Evolutionary conservation across 441 rosid genomes (phyloP).

Genomic region (Melastoma candidum): DNA sequence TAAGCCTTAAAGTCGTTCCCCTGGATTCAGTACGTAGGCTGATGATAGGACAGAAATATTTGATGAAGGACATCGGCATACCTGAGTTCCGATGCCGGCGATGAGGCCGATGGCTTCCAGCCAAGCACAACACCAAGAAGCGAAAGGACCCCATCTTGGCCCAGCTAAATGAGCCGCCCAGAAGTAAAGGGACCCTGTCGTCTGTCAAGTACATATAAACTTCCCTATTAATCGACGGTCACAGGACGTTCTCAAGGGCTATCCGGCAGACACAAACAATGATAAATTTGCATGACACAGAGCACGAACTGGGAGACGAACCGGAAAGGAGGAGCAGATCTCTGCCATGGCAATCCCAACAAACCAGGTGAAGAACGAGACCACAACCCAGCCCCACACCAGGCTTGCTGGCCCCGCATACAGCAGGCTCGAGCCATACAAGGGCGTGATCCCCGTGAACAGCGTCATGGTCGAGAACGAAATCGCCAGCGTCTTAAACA

Average conservation of each 20-base stretch:
- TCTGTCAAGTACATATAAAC: constrained; percentile 21
- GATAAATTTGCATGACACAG: too few species aligned
- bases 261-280: too few species aligned
- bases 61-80: constrained; percentile 2
- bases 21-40: neutral
- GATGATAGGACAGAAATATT: too few species aligned
- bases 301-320: constrained; percentile 10
- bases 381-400: constrained; percentile 66
- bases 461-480: constrained; percentile 57
- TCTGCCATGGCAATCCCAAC: constrained; percentile 60
- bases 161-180: constrained; percentile 72
- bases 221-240: too few species aligned
- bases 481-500: constrained; percentile 53
- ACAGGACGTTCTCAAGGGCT: too few species aligned
- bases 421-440: constrained; percentile 46
- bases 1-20: constrained; percentile 28
- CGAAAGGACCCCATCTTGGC: constrained; percentile 58
- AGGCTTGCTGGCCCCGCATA: constrained; percentile 49
- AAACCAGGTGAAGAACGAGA: constrained; percentile 57
- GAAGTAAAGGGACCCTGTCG: constrained; percentile 61
- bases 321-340: constrained; percentile 65
- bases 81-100: constrained; percentile 61
- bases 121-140: constrained; percentile 74
- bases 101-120: constrained; percentile 53
- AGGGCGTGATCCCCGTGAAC: constrained; percentile 42